Percentiles rank a stretch among this genome's conserved stretches.
Conservation (phyloP, 352 stramenopile genomes). For the Aphanomyces invadans region DNA sequence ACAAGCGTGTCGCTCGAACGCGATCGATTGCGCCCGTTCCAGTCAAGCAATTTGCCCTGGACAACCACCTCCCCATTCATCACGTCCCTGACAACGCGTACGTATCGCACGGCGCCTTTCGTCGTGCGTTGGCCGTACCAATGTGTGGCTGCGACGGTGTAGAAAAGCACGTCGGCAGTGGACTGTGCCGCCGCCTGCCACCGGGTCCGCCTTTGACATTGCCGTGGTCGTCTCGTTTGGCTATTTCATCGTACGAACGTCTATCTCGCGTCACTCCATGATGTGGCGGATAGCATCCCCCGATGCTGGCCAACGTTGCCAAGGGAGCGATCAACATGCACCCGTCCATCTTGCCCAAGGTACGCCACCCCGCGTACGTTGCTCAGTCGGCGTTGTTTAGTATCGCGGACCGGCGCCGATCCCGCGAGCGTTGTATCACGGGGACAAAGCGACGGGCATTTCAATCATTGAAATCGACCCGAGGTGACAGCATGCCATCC, state of each 20-base stretch:
- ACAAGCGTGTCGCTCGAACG: slow-evolving; percentile 61
- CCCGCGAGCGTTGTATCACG: slow-evolving; percentile 75
- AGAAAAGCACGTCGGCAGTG: slow-evolving; percentile 75
- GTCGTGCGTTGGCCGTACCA: not conserved
- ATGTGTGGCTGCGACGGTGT: not conserved
- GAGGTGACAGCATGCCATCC: slow-evolving; percentile 19
- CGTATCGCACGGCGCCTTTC: slow-evolving; percentile 15
- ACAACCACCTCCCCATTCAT: slow-evolving; percentile 45
- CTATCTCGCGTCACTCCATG: too few relatives aligned
- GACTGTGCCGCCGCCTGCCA: slow-evolving; percentile 35
- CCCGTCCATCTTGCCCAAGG: slow-evolving; percentile 74
- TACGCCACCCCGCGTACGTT: slow-evolving; percentile 19
- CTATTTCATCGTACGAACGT: slow-evolving; percentile 61
- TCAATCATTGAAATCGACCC: slow-evolving; percentile 84
- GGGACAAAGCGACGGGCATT: slow-evolving; percentile 59
- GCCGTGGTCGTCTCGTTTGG: slow-evolving; percentile 84
- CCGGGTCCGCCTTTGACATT: slow-evolving; percentile 46
- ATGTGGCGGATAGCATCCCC: slow-evolving; percentile 42
- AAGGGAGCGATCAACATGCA: slow-evolving; percentile 86
- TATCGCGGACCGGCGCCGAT: slow-evolving; percentile 80
- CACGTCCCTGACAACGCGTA: slow-evolving; percentile 61
- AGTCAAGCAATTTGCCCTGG: slow-evolving; percentile 66
- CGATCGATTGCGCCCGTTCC: slow-evolving; percentile 58
- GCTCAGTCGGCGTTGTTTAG: slow-evolving; percentile 21
- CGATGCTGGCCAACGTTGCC: slow-evolving; percentile 55